These are phyloP conservation scores for Allium sativum DNA, from an alignment of 106 monocot species.

Conservation along the genomic window DNA sequence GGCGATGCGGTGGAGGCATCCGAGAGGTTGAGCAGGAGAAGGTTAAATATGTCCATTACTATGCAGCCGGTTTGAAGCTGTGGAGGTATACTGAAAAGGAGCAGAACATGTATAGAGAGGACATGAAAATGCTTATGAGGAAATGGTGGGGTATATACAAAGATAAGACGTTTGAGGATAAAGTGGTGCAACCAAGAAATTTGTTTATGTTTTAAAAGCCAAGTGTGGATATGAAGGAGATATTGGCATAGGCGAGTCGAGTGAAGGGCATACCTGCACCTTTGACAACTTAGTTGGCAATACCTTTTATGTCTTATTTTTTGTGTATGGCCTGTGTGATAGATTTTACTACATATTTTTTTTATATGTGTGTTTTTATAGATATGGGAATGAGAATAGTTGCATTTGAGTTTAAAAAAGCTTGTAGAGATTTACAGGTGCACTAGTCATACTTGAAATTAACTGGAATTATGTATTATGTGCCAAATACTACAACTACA, in stretches of 20 bases:
- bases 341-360: no score
- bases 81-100: conserved; percentile 54
- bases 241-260: background rate
- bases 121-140: conserved; percentile 42
- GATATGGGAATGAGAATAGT: no score
- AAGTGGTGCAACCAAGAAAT: conserved; percentile 19
- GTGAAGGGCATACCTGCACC: background rate
- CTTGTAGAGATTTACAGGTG: no score
- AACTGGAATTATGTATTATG: no score
- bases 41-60: conserved; percentile 61
- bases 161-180: conserved; percentile 33
- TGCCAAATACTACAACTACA: no score
- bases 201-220: conserved; percentile 22
- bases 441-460: no score
- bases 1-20: conserved; percentile 62
- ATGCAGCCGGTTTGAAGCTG: conserved; percentile 45
- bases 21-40: conserved; percentile 28
- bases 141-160: conserved; percentile 49
- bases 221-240: background rate
- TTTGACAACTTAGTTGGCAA: conserved; percentile 1
- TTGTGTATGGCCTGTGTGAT: no score
- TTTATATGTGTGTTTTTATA: no score
- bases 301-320: no score
- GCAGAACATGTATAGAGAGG: conserved; percentile 50
- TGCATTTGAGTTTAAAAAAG: no score